These are phyloP conservation scores for Amaranthus cruentus DNA, from an alignment of 148 eudicot genomes.

Conservation along the genomic window DNA sequence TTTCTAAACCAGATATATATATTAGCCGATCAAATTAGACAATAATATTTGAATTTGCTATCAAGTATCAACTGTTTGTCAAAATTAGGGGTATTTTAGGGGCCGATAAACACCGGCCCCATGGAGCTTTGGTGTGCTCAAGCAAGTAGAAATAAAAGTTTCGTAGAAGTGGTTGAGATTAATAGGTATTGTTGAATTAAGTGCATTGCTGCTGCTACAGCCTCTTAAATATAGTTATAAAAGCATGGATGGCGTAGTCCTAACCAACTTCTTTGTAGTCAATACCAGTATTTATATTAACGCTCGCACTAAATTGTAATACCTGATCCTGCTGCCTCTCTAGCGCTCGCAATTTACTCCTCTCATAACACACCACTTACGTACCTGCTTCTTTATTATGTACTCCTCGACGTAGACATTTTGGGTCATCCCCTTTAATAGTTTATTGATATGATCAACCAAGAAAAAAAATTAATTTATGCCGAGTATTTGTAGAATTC, in stretches of 20 bases:
- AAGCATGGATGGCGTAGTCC: conserved; percentile 38
- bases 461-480: too few relatives aligned
- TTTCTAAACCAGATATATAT: too few relatives aligned
- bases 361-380: not conserved
- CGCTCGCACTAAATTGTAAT: conserved; percentile 23
- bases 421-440: too few relatives aligned
- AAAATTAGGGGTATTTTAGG: too few relatives aligned
- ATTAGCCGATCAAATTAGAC: too few relatives aligned
- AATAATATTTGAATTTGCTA: too few relatives aligned
- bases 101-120: not conserved
- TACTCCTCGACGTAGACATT: not conserved
- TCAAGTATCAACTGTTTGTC: too few relatives aligned
- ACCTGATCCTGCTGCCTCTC: conserved; percentile 22
- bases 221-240: conserved; percentile 16
- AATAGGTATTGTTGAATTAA: conserved; percentile 29
- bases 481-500: too few relatives aligned
- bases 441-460: too few relatives aligned
- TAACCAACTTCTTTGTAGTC: conserved; percentile 42
- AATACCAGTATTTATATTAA: conserved; percentile 22
- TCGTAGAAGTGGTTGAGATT: not conserved
- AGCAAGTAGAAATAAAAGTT: conserved; percentile 25
- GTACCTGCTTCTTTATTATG: not conserved
- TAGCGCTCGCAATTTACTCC: conserved; percentile 7
- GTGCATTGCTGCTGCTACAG: conserved; percentile 21
- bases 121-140: conserved; percentile 38